Percentiles rank a stretch among this genome's conserved stretches.
phyloP scores from a whole-genome alignment of 192 early-diverging fungal genomes.

The Gamsiella multidivaricata region DNA sequence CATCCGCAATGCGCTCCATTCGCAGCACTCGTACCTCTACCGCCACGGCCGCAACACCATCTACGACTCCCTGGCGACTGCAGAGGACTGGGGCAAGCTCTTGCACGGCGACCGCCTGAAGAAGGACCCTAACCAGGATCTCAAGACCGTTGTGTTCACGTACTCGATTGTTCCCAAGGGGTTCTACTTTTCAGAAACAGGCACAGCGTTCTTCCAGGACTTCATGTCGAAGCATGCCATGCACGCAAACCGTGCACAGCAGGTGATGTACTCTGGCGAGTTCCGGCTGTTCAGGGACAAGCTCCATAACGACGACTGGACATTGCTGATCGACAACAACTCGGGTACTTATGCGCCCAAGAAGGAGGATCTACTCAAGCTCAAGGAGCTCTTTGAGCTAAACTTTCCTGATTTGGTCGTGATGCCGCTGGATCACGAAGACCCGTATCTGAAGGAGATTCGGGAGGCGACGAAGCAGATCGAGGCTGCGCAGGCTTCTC shows the following conservation, averaged over 20 bases:
- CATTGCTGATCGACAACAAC: conserved; percentile 49
- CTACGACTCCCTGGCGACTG: conserved; percentile 16
- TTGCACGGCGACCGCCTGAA: conserved; percentile 36
- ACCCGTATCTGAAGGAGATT: conserved; percentile 32
- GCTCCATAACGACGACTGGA: conserved; percentile 32
- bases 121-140: conserved; percentile 21
- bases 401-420: conserved; percentile 44
- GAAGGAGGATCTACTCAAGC: conserved; percentile 27
- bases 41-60: conserved; percentile 29
- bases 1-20: conserved; percentile 39
- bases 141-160: conserved; percentile 45
- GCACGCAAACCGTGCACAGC: conserved; percentile 43
- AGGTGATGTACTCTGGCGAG: conserved; percentile 46
- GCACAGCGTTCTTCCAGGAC: conserved; percentile 48
- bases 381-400: conserved; percentile 30
- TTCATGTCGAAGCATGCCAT: conserved; percentile 56
- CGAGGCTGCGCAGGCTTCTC: conserved; percentile 5
- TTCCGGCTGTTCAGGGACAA: conserved; percentile 37
- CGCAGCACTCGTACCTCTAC: conserved; percentile 47
- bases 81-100: conserved; percentile 18
- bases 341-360: conserved; percentile 45
- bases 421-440: conserved; percentile 32
- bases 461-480: conserved; percentile 29
- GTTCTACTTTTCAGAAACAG: conserved; percentile 12
- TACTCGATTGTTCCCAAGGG: conserved; percentile 38